phyloP scores from a whole-genome alignment of 768 basidiomycete species.

The Collybiopsis confluens region DNA sequence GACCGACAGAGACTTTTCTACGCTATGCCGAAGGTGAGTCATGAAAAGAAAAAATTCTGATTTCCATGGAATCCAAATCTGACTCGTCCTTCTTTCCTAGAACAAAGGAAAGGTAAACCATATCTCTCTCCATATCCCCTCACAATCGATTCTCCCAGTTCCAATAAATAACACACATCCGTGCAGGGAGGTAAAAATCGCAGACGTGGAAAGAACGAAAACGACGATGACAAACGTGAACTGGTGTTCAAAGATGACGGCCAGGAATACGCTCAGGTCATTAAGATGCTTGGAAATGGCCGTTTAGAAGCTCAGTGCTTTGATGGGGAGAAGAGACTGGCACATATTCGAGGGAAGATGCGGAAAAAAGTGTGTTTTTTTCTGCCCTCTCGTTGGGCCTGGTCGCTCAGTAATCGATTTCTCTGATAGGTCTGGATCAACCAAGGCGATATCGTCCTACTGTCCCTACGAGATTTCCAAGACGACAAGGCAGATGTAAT shows the following conservation, averaged over 20 bases:
- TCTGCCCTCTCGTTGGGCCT: too few species aligned
- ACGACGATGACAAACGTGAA: conserved; percentile 98
- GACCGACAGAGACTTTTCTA: not conserved
- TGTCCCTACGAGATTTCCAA: conserved; percentile 97
- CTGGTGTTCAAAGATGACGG: conserved; percentile 98
- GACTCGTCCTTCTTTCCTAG: conserved; percentile 28
- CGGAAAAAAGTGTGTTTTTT: conserved; percentile 80
- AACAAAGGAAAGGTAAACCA: conserved; percentile 69
- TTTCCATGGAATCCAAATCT: too few species aligned
- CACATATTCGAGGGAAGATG: conserved; percentile 99
- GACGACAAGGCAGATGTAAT: conserved; percentile 99
- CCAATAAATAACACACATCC: not conserved
- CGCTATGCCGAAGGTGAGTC: conserved; percentile 6
- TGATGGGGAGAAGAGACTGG: conserved; percentile 96
- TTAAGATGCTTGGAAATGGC: conserved; percentile 98
- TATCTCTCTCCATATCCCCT: not conserved
- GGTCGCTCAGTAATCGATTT: not conserved
- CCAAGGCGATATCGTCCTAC: conserved; percentile 92
- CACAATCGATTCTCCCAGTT: not conserved
- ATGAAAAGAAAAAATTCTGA: too few species aligned
- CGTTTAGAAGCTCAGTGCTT: conserved; percentile 95
- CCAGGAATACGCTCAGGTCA: conserved; percentile 98
- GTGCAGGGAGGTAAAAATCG: conserved; percentile 96
- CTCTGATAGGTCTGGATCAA: conserved; percentile 91
- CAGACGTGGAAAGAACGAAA: conserved; percentile 99